A percentile compares a stretch with the other conserved stretches of the same genome.
Evolutionary conservation across 371 early-diverging fungal genomes (phyloP).

Genomic region (Haplosporangium sp.): DNA sequence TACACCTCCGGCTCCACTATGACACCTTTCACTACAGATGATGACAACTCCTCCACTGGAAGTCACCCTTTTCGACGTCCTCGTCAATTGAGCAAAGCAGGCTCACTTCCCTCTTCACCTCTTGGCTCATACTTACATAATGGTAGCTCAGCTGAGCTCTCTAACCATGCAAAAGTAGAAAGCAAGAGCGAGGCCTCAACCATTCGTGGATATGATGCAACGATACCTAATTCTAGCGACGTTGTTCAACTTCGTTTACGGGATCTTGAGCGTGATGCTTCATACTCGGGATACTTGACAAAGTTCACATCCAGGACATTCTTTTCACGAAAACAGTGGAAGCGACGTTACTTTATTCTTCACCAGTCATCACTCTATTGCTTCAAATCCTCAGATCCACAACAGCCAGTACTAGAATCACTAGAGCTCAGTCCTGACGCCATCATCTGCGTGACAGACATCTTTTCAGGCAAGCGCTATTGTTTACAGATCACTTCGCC

Average conservation of each 20-base stretch:
- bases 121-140: constrained; percentile 15
- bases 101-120: constrained; percentile 25
- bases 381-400: constrained; percentile 50
- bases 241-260: constrained; percentile 24
- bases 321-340: constrained; percentile 54
- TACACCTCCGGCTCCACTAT: constrained; percentile 16
- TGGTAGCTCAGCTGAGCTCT: not conserved
- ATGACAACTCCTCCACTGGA: constrained; percentile 29
- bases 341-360: constrained; percentile 49
- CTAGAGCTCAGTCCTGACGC: constrained; percentile 32
- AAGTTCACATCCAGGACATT: constrained; percentile 46
- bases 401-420: constrained; percentile 43
- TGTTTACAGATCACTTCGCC: constrained; percentile 49
- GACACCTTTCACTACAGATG: constrained; percentile 27
- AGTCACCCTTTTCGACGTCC: constrained; percentile 24
- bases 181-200: not conserved
- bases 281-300: constrained; percentile 39
- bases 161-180: constrained; percentile 5
- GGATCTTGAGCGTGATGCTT: constrained; percentile 22
- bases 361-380: constrained; percentile 31
- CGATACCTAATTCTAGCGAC: not conserved
- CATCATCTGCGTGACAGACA: constrained; percentile 47
- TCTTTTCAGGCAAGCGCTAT: constrained; percentile 47
- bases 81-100: constrained; percentile 20
- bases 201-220: not conserved